phyloP scores from a whole-genome alignment of 139 green algal genomes.

The Marvania coccoides region DNA sequence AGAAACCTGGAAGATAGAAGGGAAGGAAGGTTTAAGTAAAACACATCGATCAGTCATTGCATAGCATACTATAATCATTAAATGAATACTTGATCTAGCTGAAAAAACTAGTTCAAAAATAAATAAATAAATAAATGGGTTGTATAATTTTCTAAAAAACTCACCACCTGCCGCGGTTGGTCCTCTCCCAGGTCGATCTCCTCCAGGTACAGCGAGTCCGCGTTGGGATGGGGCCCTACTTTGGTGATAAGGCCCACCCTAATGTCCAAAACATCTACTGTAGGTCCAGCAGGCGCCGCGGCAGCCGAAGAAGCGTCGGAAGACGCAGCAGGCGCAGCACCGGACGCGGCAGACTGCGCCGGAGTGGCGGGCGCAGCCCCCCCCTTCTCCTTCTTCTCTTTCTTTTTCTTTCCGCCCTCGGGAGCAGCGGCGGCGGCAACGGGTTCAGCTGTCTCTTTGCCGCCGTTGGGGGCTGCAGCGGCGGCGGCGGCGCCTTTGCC shows the following conservation, averaged over 20 bases:
- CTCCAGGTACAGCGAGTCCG: slow-evolving; percentile 91
- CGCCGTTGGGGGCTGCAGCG: background rate
- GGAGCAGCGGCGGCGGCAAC: slow-evolving; percentile 1
- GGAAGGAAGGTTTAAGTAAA: too few species aligned
- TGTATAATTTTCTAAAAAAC: too few species aligned
- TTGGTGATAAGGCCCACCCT: slow-evolving; percentile 74
- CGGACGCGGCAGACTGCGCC: too few species aligned
- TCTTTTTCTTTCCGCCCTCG: slow-evolving; percentile 2
- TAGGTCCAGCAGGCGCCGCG: background rate
- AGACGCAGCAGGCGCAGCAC: slow-evolving; percentile 5
- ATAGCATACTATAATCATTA: too few species aligned
- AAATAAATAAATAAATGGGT: too few species aligned
- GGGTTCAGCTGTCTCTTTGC: background rate
- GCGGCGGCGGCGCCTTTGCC: background rate
- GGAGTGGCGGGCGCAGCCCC: too few species aligned
- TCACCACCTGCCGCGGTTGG: slow-evolving; percentile 51
- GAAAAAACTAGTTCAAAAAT: too few species aligned
- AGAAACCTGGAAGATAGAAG: too few species aligned
- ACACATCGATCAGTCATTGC: background rate
- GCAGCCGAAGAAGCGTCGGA: background rate
- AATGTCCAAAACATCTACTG: slow-evolving; percentile 29
- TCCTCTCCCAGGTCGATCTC: slow-evolving; percentile 93
- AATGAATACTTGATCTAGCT: too few species aligned
- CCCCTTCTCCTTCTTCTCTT: slow-evolving; percentile 22
- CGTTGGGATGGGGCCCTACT: slow-evolving; percentile 76